Evolutionary conservation across 2,329 filamentous ascomycete genomes (phyloP).

Genomic region (Spiromastix sp.): DNA sequence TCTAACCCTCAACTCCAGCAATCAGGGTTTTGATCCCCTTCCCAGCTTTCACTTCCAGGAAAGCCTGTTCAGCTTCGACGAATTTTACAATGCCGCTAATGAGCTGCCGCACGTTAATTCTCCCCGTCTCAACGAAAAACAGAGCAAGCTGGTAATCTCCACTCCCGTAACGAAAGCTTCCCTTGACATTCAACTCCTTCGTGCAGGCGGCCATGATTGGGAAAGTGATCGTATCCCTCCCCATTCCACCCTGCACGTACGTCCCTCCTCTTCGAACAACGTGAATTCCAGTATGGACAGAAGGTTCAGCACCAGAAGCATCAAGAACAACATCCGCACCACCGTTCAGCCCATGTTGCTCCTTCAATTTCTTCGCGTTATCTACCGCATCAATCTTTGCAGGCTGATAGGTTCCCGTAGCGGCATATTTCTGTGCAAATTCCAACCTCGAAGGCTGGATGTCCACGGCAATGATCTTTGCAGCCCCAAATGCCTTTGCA

Average conservation of each 20-base stretch:
- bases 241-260: slow-evolving; percentile 86
- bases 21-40: slow-evolving; percentile 47
- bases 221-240: slow-evolving; percentile 75
- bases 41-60: slow-evolving; percentile 74
- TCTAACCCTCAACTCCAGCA: slow-evolving; percentile 26
- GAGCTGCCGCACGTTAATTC: slow-evolving; percentile 65
- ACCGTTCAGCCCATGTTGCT: slow-evolving; percentile 49
- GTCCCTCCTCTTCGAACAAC: slow-evolving; percentile 60
- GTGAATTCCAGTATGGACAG: slow-evolving; percentile 65
- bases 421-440: slow-evolving; percentile 63
- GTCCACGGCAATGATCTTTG: slow-evolving; percentile 76
- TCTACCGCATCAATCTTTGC: slow-evolving; percentile 55
- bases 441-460: slow-evolving; percentile 69
- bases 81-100: slow-evolving; percentile 72
- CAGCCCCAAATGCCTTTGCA: slow-evolving; percentile 73
- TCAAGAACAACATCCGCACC: slow-evolving; percentile 75
- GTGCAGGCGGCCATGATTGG: slow-evolving; percentile 83
- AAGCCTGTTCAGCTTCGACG: slow-evolving; percentile 72
- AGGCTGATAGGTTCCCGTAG: slow-evolving; percentile 46
- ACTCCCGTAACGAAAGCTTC: slow-evolving; percentile 79
- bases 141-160: slow-evolving; percentile 83
- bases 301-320: slow-evolving; percentile 67
- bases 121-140: slow-evolving; percentile 60
- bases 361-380: slow-evolving; percentile 60
- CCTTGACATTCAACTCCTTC: slow-evolving; percentile 80